Evolutionary conservation across 495 filamentous ascomycete species (phyloP), one percentile per base, ranked within the genome.

Genomic region (Hapsidospora chrysogenum): DNA sequence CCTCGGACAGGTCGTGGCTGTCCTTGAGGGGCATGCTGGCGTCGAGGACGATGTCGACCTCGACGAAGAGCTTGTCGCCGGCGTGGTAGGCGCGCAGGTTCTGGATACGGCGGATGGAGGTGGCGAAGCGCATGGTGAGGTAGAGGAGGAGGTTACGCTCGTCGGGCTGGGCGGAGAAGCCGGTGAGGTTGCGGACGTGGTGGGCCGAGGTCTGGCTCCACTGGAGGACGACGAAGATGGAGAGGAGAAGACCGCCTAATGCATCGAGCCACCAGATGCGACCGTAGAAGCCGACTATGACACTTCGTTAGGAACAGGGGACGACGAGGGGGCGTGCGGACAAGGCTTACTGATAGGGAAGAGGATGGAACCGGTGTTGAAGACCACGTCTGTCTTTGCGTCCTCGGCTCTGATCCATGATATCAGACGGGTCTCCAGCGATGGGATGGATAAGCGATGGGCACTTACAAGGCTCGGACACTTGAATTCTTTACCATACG

Each of bases 71-170:
- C 53, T 86, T 80, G 43, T 95, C 85, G 6, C 86, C 86, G 0
- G 78, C 70, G 46, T 93, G 84, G 48, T 95, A 95, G 0, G 85
- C 85, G 37, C 87, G 74, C 13, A 93, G 50, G 16, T 83, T 78
- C 47, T 92, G 85, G 26, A 95, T 89, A 45, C 85, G 79, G 44
- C 74, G 75, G 40, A 95, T 86, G 3, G 79, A 78, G 33, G 79
- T 82, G 15, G 85, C 86, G 47, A 95, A 95, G 2, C 86, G 74
- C 85, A 95, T 93, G 1, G 84, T 86, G 39, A 92, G 66, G 56
- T 95, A 95, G 0, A 95, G 63, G 6, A 95, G 58, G 14, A 93
- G 70, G 46, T 87, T 93, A 23, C 84, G 69, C 44, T 93, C 79
- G 35, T 79, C 77, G 0, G 81, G 71, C 0, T 75, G 72, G 17